phyloP scores from a whole-genome alignment of 805 yeast genomes.

The Suhomyces sp. region DNA sequence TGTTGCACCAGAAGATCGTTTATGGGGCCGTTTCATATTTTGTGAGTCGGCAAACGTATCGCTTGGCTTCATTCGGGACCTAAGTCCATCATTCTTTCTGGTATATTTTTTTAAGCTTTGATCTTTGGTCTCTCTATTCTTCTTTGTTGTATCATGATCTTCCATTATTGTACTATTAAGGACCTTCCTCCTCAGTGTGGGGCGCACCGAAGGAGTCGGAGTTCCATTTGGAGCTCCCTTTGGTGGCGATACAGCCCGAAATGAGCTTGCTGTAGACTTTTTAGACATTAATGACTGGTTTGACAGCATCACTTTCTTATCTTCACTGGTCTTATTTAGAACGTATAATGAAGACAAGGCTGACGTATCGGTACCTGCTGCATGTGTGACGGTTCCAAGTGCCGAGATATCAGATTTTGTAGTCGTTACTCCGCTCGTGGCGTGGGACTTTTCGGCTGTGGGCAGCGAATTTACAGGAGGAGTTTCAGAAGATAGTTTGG shows the following conservation, averaged over 20 bases:
- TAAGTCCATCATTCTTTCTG: background rate
- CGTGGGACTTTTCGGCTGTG: background rate
- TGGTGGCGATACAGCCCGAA: background rate
- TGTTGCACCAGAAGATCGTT: conserved; percentile 2
- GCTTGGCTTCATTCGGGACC: background rate
- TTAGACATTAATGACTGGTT: conserved; percentile 6
- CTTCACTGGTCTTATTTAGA: conserved; percentile 30
- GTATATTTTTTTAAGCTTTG: background rate
- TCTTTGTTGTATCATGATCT: background rate
- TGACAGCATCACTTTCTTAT: conserved; percentile 7
- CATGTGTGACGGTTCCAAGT: conserved; percentile 35
- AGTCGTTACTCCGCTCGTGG: conserved; percentile 23
- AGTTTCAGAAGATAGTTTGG: background rate
- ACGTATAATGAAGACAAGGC: conserved; percentile 39
- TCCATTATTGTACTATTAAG: background rate
- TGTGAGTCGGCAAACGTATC: background rate
- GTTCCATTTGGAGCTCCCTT: background rate
- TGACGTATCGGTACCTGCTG: conserved; percentile 23
- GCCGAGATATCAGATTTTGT: conserved; percentile 29
- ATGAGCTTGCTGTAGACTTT: background rate
- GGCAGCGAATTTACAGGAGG: background rate
- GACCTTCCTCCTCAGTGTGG: background rate
- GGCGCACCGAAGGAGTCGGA: background rate
- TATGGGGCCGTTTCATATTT: background rate
- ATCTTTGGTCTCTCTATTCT: background rate